phyloP scores from a whole-genome alignment of 345 rosid species.

The Linum usitatissimum region DNA sequence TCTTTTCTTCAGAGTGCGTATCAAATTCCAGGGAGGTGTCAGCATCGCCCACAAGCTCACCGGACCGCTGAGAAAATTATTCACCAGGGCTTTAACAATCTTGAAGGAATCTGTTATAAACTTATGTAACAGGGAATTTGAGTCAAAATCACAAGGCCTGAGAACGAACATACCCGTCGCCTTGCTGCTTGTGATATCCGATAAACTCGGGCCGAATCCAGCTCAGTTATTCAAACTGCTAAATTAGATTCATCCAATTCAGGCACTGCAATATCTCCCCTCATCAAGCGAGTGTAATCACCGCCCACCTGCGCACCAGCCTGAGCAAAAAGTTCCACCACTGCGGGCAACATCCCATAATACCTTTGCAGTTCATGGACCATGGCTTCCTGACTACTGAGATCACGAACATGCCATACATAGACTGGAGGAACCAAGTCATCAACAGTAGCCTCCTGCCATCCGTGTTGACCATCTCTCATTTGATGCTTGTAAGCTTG shows the following conservation, averaged over 20 bases:
- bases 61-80: too few relatives aligned
- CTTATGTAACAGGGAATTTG: too few relatives aligned
- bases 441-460: slow-evolving; percentile 44
- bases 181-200: too few relatives aligned
- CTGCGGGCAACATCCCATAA: slow-evolving; percentile 42
- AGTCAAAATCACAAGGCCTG: too few relatives aligned
- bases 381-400: slow-evolving; percentile 18
- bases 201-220: neutral
- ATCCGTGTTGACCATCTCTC: slow-evolving; percentile 54
- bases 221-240: slow-evolving; percentile 19
- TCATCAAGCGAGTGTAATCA: slow-evolving; percentile 24
- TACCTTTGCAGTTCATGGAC: slow-evolving; percentile 33
- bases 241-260: slow-evolving; percentile 27
- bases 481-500: slow-evolving; percentile 46
- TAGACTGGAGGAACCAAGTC: slow-evolving; percentile 36
- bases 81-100: too few relatives aligned
- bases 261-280: slow-evolving; percentile 32
- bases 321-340: slow-evolving; percentile 36
- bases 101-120: too few relatives aligned
- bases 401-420: slow-evolving; percentile 37
- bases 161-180: too few relatives aligned
- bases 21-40: too few relatives aligned
- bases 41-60: too few relatives aligned
- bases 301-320: slow-evolving; percentile 34
- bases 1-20: too few relatives aligned